These are phyloP conservation scores for Zygoascus biomembranicola DNA, from an alignment of 805 yeast genomes.

Conservation along the genomic window DNA sequence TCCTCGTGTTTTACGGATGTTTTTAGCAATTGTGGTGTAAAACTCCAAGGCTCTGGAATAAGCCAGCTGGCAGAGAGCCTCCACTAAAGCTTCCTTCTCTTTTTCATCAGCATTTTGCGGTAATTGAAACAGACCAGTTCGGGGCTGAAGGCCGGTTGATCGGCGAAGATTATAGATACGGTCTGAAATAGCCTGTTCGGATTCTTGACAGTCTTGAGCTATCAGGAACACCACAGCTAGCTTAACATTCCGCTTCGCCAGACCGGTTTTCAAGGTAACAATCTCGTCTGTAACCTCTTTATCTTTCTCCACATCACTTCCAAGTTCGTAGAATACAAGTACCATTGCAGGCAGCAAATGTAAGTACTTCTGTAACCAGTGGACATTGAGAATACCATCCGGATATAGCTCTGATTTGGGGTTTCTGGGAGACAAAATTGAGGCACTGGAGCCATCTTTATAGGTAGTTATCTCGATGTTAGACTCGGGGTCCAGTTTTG, in stretches of 20 bases:
- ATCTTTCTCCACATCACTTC: conserved; percentile 22
- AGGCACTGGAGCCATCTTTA: conserved; percentile 18
- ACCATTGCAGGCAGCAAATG: conserved; percentile 41
- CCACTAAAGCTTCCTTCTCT: conserved; percentile 35
- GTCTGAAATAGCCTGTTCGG: conserved; percentile 15
- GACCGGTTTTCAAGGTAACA: conserved; percentile 12
- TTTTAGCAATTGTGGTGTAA: conserved; percentile 35
- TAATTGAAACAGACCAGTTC: conserved; percentile 38
- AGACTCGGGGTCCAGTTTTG: not conserved
- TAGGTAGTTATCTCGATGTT: conserved; percentile 1
- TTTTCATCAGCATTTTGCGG: conserved; percentile 33
- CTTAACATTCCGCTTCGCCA: conserved; percentile 9
- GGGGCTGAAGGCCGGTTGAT: conserved; percentile 36
- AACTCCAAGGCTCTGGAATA: conserved; percentile 38
- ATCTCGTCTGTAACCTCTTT: conserved; percentile 18
- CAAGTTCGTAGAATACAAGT: conserved; percentile 37
- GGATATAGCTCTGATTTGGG: conserved; percentile 34
- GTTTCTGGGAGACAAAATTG: conserved; percentile 38
- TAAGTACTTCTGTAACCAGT: conserved; percentile 49
- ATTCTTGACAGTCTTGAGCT: conserved; percentile 17
- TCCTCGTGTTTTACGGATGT: conserved; percentile 33
- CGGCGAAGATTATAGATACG: conserved; percentile 33
- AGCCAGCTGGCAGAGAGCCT: conserved; percentile 31
- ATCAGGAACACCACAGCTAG: conserved; percentile 16
- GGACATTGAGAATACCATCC: conserved; percentile 33